Conservation (phyloP, 768 basidiomycete species). For the Chiua virens region DNA sequence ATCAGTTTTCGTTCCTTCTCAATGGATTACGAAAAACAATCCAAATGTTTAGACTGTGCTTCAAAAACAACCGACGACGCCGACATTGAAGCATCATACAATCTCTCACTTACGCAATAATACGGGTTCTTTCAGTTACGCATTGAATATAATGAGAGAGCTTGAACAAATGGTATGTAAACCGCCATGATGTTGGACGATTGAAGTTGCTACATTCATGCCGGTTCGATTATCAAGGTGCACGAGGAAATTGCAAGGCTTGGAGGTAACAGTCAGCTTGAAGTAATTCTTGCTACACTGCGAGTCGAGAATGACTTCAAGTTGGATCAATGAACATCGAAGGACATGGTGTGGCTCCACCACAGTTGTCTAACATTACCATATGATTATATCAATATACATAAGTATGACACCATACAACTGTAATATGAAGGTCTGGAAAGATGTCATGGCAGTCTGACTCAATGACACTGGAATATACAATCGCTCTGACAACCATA, state of each 20-base stretch:
- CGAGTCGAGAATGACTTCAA: conserved; percentile 39
- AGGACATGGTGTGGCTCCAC: not conserved
- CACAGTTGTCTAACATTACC: no score
- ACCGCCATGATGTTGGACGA: no score
- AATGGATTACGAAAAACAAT: no score
- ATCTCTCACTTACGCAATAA: conserved; percentile 73
- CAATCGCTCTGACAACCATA: no score
- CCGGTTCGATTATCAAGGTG: conserved; percentile 33
- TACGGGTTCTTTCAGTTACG: conserved; percentile 88
- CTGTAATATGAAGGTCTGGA: no score
- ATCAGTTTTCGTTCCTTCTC: conserved; percentile 42
- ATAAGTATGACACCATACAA: no score
- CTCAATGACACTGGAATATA: no score
- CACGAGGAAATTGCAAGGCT: conserved; percentile 65
- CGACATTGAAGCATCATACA: conserved; percentile 77
- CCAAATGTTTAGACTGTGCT: conserved; percentile 66
- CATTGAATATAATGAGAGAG: conserved; percentile 60
- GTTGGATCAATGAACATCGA: not conserved
- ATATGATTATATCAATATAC: no score
- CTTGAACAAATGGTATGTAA: conserved; percentile 58
- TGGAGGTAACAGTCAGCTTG: conserved; percentile 73
- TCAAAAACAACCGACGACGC: conserved; percentile 85
- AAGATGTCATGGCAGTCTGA: no score
- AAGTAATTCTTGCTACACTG: conserved; percentile 54
- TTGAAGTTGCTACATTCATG: not conserved